Evolutionary conservation across 441 rosid genomes (phyloP), one percentile per base, ranked within the genome.

Genomic region (Pelargonium citronellum): DNA sequence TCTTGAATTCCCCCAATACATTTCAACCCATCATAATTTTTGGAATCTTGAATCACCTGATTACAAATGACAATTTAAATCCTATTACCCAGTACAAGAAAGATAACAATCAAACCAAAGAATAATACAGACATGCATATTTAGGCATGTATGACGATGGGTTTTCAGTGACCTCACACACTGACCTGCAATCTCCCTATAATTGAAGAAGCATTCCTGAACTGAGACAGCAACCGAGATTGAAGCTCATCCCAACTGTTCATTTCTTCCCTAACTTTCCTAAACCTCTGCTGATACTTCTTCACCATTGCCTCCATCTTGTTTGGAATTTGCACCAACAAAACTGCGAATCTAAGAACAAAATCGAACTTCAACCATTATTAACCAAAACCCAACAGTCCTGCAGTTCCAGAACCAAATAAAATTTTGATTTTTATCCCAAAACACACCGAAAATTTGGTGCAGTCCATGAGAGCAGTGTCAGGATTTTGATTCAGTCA

Each of bases 231-330:
- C 72, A 91, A 69, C 65, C 80, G 84, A 75, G 82, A 77, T 68
- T 89, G 97, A 78, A 87, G 79, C 58, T 81, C 78, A 20, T 83
- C 88, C 97, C 98, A 91, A 55, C 11, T 80, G 4, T 76, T 82
- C 89, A 91, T 82, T 74, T 84, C 87, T 30, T 87, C 91, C 71
- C 80, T 82, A 3, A 77, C 87, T 73, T 76, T 89, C 74, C 78
- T 81, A 64, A 86, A 80, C 72, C 75, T 85, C 74, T 88, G 90
- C 76, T 87, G 96, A 71, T 87, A 88, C 75, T 89, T 89, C 80
- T 72, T 87, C 65, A 89, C 81, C 1, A 85, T 66, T 63, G 78
- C 83, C 79, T 91, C 97, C 97, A 91, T 93, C 41, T 51, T 61
- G 37, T 22, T 17, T 46, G n/a, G 16, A 27, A 17, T 19, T 67